These are phyloP conservation scores for Loxodes magnus DNA, from an alignment of 73 alveolate species.

Conservation along the genomic window DNA sequence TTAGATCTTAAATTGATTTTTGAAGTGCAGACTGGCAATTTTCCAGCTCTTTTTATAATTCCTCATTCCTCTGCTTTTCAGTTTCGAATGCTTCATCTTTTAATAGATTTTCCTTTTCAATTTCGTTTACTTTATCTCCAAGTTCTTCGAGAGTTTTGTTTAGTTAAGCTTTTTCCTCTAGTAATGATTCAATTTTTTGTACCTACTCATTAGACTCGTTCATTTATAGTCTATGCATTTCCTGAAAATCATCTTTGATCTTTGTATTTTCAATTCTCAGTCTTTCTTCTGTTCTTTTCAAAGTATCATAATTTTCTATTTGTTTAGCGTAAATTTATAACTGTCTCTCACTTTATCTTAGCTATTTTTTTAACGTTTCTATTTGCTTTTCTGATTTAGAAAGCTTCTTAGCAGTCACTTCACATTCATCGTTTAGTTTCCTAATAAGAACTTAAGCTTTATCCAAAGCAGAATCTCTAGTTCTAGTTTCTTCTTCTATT, in stretches of 20 bases:
- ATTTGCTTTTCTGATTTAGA: neutral
- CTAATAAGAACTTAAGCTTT: neutral
- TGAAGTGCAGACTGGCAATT: neutral
- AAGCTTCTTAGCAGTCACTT: constrained; percentile 2
- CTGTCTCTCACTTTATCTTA: neutral
- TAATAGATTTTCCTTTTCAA: neutral
- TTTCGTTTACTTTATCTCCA: constrained; percentile 7
- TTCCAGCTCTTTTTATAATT: constrained; percentile 2
- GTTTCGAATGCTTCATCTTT: neutral
- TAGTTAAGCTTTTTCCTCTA: neutral
- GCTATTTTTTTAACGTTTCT: constrained; percentile 3
- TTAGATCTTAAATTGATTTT: neutral
- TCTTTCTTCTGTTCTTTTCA: constrained; percentile 18
- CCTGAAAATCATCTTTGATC: neutral
- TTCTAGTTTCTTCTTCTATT: neutral
- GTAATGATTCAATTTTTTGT: neutral
- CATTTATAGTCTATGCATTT: neutral
- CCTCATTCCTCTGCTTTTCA: neutral
- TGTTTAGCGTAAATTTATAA: neutral
- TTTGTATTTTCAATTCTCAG: neutral
- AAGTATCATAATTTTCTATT: neutral
- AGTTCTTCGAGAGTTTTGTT: constrained; percentile 2
- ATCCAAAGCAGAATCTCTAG: constrained; percentile 6
- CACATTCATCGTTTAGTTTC: constrained; percentile 11
- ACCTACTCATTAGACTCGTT: neutral